Evolutionary conservation across 2,329 filamentous ascomycete species (phyloP).

Genomic region (Pseudogymnoascus sp.): DNA sequence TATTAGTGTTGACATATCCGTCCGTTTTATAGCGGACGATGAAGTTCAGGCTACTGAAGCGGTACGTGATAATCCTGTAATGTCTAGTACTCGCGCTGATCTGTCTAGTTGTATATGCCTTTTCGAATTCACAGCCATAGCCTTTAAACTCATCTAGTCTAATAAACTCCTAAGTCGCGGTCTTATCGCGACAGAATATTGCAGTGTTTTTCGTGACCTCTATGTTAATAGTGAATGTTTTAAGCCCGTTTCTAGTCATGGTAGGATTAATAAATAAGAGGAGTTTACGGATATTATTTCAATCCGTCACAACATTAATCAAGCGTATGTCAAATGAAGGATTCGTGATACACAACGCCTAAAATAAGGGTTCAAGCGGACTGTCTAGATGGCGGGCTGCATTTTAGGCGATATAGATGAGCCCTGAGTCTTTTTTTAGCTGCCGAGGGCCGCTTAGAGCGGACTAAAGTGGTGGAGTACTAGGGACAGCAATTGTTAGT

Average conservation of each 20-base stretch:
- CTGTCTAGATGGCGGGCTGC: too few relatives aligned
- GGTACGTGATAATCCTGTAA: constrained; percentile 37
- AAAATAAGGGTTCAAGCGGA: too few relatives aligned
- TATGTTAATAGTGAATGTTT: constrained; percentile 34
- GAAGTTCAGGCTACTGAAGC: constrained; percentile 33
- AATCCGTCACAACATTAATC: too few relatives aligned
- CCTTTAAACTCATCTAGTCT: constrained; percentile 31
- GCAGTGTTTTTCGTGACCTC: constrained; percentile 32
- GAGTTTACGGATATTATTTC: constrained; percentile 41
- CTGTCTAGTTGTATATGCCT: constrained; percentile 31
- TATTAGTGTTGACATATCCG: too few relatives aligned
- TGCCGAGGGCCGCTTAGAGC: too few relatives aligned
- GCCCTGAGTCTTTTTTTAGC: too few relatives aligned
- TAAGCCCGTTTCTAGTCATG: constrained; percentile 18
- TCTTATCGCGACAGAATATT: constrained; percentile 31
- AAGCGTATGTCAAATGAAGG: too few relatives aligned
- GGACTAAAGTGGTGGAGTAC: too few relatives aligned
- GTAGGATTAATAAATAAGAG: constrained; percentile 33
- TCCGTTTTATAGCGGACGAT: constrained; percentile 37
- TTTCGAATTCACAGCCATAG: constrained; percentile 38
- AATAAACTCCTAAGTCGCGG: constrained; percentile 24
- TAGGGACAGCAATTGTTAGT: too few relatives aligned
- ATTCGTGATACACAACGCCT: too few relatives aligned
- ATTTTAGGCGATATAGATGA: too few relatives aligned
- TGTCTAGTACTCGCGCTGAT: constrained; percentile 35